Base-by-base conservation (phyloP, 345 rosid species). In the Acer saccharum region DNA sequence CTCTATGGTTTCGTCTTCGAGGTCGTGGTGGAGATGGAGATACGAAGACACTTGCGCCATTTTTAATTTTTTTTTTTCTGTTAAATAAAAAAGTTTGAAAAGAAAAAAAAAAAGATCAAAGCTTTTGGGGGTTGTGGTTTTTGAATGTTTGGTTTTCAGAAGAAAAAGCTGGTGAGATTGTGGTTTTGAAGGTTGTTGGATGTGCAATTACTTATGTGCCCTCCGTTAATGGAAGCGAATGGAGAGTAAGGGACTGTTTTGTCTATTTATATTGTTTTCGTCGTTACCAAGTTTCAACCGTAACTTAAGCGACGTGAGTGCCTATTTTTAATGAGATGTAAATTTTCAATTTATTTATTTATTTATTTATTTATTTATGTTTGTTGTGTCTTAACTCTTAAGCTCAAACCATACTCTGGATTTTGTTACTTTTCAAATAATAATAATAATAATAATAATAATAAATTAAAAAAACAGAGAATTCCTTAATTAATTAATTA, bases 1-100 rank as follows among this genome's bases (percentile, higher is more conserved):
- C 41, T 88, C 89, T 12, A 76, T 39, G 67, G 76, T 76, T 25
- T 67, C 78, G 63, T 52, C 71, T 68, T 68, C 68, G 23, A 32
- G 46, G 62, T 77, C 78, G 74, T 46, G 75, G 70, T 50, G 81
- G 82, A 69, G 82, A 52, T 65, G 81, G 67, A 43, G 86, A 44
- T 7, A 72, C 60, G 85, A 55, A 62, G 85, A 81, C 83, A 76
- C 83, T 58, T 75, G 80, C 60, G 82, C 80, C 85, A 83, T 79
- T 71, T n/a, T n/a, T n/a, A n/a, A n/a, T n/a, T n/a, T n/a, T 4
- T 20, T 11, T 48, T 7, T 2, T 39, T 10, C 5, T 35, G 39
- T 35, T 35, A 35, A 35, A 35, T 35, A 35, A 35, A 35, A 4
- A 35, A 35, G 4, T 23, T 6, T 25, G 35, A 4, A 1, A 29